Evolutionary conservation across 2,329 filamentous ascomycete genomes (phyloP), one percentile per base, ranked within the genome.

Genomic region (Moelleriella libera): DNA sequence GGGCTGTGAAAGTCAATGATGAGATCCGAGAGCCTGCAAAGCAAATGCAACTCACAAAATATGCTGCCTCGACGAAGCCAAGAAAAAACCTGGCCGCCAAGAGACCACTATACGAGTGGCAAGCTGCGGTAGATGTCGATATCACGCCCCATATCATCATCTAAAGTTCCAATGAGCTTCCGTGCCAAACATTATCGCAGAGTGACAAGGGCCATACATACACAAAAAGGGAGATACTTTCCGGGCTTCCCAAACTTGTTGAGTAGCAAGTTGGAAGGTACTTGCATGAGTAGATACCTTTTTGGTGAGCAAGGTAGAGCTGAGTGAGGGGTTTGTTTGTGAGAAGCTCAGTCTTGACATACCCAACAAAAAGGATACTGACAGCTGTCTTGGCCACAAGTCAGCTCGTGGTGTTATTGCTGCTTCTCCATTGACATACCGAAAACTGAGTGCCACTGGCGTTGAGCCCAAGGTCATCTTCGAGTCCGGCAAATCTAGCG

Each of bases 401-500:
- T 48, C 46, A 39, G 52, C 48, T 14, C 12, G 29, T 31, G 21
- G 43, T 14, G 14, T 52, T 46, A 34, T 47, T 48, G 12, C 21
- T 21, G 21, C 21, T 21, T 2, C 21, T 21, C 12, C 28, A 47
- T 31, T 6, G 28, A 21, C 30, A 9, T 48, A 55, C 51, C 44
- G 39, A 50, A 32, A 55, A 57, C 44, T 57, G 51, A 5, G 51
- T 54, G 5, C 47, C 49, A 21, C 45, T 45, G 2, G 44, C 11
- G 31, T 63, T 58, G 51, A 85, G 63, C 7, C 69, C 63, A 9
- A 84, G 63, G 48, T 82, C 79, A 46, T 73, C 63, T 48, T 63
- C 58, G 30, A 68, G 52, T n/a, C 61, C 60, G 56, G 51, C 49
- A 37, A 52, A 41, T n/a, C 49, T 45, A 14, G 51, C 51, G 10